Evolutionary conservation across 352 stramenopile genomes (phyloP).

Genomic region (Phytophthora cajani): DNA sequence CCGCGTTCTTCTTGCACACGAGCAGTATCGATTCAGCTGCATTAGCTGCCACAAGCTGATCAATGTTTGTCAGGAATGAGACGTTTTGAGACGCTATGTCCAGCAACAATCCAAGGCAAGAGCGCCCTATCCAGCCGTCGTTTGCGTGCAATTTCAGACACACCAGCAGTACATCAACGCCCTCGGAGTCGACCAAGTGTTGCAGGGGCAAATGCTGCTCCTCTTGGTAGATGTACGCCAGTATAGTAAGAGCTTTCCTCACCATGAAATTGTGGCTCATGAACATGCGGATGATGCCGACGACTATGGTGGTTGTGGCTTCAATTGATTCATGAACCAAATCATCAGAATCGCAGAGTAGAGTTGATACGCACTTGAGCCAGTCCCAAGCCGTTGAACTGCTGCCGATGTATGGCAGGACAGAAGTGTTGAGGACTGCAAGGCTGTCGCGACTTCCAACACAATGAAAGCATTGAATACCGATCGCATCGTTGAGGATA

Average conservation of each 20-base stretch:
- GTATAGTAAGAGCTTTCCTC: conserved; percentile 14
- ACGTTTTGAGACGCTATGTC: conserved; percentile 3
- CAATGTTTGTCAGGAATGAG: conserved; percentile 11
- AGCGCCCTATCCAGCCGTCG: conserved; percentile 19
- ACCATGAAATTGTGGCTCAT: conserved; percentile 38
- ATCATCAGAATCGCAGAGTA: conserved; percentile 19
- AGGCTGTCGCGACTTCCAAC: conserved; percentile 11
- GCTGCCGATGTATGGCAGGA: conserved; percentile 17
- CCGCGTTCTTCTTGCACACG: conserved; percentile 17
- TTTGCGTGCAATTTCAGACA: conserved; percentile 31
- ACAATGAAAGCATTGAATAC: background rate
- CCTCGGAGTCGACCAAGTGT: conserved; percentile 26
- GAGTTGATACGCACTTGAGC: conserved; percentile 22
- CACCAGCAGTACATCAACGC: conserved; percentile 20
- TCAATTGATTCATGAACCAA: conserved; percentile 11
- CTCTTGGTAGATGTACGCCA: conserved; percentile 19
- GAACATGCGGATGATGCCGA: conserved; percentile 28
- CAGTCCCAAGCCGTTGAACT: conserved; percentile 27
- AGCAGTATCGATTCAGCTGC: conserved; percentile 17
- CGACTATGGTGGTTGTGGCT: conserved; percentile 5
- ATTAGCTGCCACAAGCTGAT: conserved; percentile 12
- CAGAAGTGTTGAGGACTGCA: conserved; percentile 15
- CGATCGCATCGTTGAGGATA: background rate
- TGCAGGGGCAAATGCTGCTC: conserved; percentile 17
- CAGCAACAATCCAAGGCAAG: conserved; percentile 20